These are phyloP conservation scores for Aspergillus ustus DNA, from an alignment of 2,329 filamentous ascomycete species.

Conservation along the genomic window DNA sequence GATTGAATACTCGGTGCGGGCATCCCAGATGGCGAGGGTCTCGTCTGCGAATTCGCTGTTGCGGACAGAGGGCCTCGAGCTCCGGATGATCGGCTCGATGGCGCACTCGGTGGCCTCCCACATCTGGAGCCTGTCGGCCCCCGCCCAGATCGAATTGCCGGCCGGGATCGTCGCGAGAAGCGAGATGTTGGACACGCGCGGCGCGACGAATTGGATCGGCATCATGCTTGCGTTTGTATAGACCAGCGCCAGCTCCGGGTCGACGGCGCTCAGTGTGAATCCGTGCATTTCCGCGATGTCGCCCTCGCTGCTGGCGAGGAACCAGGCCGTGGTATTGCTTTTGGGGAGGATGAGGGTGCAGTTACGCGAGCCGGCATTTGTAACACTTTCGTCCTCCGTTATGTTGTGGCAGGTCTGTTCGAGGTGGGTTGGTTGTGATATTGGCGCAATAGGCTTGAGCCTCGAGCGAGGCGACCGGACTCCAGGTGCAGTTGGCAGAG, in stretches of 20 bases:
- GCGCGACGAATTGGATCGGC: not conserved
- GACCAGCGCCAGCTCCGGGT: not conserved
- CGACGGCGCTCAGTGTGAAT: not conserved
- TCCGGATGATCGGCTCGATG: not conserved
- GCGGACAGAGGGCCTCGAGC: not conserved
- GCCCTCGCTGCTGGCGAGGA: too few species aligned
- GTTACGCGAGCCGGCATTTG: too few species aligned
- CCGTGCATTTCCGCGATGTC: too few species aligned
- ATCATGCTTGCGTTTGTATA: not conserved
- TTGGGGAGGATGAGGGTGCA: not conserved
- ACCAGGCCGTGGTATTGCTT: too few species aligned
- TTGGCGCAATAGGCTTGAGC: constrained; percentile 6
- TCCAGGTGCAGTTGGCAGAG: constrained; percentile 20
- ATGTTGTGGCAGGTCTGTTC: not conserved
- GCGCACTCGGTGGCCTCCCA: not conserved
- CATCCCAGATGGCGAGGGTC: not conserved
- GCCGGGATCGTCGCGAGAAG: too few species aligned
- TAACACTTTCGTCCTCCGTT: not conserved
- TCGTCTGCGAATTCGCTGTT: not conserved
- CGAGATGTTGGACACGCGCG: too few species aligned
- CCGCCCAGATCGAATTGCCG: too few species aligned
- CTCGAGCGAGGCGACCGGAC: constrained; percentile 10
- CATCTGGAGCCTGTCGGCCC: too few species aligned
- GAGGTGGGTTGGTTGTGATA: not conserved
- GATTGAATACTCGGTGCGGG: not conserved